Conservation (phyloP, 2,329 filamentous ascomycete genomes). For the Phaeomoniella chlamydospora region DNA sequence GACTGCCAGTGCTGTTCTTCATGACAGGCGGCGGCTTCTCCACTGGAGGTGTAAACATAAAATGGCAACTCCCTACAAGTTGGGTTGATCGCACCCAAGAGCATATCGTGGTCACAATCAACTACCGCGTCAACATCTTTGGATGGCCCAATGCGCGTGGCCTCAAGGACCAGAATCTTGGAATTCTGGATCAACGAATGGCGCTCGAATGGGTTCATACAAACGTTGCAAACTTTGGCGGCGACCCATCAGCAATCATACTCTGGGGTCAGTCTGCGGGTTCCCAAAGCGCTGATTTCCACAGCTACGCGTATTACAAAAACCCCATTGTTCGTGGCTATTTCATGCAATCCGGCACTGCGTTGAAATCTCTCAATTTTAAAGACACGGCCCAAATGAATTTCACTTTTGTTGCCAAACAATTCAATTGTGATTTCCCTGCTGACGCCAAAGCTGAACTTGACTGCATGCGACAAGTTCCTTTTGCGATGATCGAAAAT, state of each 20-base stretch:
- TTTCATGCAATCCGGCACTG: constrained; percentile 2
- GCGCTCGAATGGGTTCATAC: constrained; percentile 37
- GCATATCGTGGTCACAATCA: constrained; percentile 26
- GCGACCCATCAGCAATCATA: constrained; percentile 29
- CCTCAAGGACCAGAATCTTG: constrained; percentile 26
- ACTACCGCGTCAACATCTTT: constrained; percentile 28
- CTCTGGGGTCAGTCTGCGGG: constrained; percentile 37
- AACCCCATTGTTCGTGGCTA: constrained; percentile 3
- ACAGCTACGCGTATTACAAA: constrained; percentile 6
- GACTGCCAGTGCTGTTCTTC: constrained; percentile 12
- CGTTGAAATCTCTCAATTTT: constrained; percentile 4
- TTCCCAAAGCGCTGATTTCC: constrained; percentile 15
- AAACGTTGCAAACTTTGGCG: constrained; percentile 37
- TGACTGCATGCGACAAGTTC: constrained; percentile 15
- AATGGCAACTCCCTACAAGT: constrained; percentile 25
- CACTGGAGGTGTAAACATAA: constrained; percentile 20
- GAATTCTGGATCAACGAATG: constrained; percentile 37
- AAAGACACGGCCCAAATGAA: constrained; percentile 2
- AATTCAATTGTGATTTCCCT: constrained; percentile 13
- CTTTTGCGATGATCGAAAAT: constrained; percentile 12
- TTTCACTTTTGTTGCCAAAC: constrained; percentile 16
- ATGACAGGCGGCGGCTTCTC: constrained; percentile 12
- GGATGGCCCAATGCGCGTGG: constrained; percentile 23
- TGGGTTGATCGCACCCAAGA: constrained; percentile 21
- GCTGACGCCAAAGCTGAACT: constrained; percentile 12